A percentile compares a stretch with the other conserved stretches of the same genome.
phyloP scores from a whole-genome alignment of 176 grass and related monocot species.

The Rhynchospora pubera region DNA sequence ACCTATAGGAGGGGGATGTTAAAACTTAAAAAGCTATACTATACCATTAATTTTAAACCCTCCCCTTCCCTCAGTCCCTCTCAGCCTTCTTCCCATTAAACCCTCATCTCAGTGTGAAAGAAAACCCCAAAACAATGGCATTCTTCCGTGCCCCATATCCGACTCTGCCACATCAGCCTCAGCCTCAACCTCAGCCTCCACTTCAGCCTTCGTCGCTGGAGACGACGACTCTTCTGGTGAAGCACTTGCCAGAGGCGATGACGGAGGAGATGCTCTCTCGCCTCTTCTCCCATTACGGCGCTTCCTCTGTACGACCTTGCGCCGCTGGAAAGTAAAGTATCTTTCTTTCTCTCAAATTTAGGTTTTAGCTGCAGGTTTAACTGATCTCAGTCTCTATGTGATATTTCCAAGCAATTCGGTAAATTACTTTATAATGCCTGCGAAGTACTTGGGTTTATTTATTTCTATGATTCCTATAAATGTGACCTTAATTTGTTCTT shows the following conservation, averaged over 20 bases:
- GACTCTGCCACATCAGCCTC: not conserved
- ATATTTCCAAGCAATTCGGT: not conserved
- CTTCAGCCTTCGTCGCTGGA: not conserved
- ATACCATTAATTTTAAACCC: too few species aligned
- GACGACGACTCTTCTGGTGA: conserved; percentile 63
- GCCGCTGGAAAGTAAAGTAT: conserved; percentile 55
- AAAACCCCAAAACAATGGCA: not conserved
- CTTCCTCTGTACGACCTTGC: conserved; percentile 60
- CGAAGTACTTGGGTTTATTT: not conserved
- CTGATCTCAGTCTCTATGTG: not conserved
- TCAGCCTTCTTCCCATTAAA: conserved; percentile 7
- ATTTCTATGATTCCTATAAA: not conserved
- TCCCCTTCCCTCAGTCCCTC: conserved; percentile 1
- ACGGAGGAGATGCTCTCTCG: conserved; percentile 64
- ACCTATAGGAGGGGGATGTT: too few species aligned
- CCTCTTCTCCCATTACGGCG: conserved; percentile 90
- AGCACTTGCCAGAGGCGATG: conserved; percentile 81
- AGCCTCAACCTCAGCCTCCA: not conserved
- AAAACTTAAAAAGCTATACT: too few species aligned
- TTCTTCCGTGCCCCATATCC: not conserved
- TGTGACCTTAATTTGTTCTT: conserved; percentile 4
- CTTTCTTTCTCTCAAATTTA: not conserved
- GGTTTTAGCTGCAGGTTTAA: not conserved
- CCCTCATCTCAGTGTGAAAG: not conserved
- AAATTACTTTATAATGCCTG: not conserved